Evolutionary conservation across 257 asterid species (phyloP).

Genomic region (Solanum arcanum): DNA sequence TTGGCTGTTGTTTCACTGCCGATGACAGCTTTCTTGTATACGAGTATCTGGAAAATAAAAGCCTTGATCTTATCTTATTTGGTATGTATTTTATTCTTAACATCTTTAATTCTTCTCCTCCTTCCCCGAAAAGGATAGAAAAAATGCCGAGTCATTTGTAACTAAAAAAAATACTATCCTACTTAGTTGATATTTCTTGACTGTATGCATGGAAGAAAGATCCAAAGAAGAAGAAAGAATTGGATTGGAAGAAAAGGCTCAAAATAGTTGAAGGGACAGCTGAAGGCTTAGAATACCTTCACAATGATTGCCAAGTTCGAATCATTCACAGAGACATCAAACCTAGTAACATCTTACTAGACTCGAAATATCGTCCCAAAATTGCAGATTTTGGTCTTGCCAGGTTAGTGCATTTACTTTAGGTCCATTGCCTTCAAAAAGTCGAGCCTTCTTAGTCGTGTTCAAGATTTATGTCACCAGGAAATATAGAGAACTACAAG

Average conservation of each 20-base stretch:
- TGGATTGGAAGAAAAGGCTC: constrained; percentile 6
- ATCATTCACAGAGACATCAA: constrained; percentile 13
- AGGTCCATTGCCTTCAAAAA: not conserved
- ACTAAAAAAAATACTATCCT: not conserved
- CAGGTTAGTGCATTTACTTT: not conserved
- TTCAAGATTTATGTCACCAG: not conserved
- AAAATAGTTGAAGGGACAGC: constrained; percentile 1
- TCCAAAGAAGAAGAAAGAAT: not conserved
- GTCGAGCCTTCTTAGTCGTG: not conserved
- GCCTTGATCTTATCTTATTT: constrained; percentile 5
- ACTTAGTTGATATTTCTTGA: not conserved
- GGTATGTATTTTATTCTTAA: not conserved
- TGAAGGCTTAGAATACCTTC: constrained; percentile 9
- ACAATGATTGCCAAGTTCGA: not conserved
- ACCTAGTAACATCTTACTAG: constrained; percentile 9
- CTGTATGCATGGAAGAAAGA: not conserved
- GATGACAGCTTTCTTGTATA: constrained; percentile 1
- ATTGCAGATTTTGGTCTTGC: constrained; percentile 15
- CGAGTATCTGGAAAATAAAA: constrained; percentile 1
- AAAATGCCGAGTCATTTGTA: not conserved
- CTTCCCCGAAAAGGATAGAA: not conserved
- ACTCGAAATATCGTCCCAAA: not conserved
- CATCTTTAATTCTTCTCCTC: not conserved
- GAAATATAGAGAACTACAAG: not conserved
- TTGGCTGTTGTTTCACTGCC: constrained; percentile 4